A percentile compares a stretch with the other conserved stretches of the same genome.
These are phyloP conservation scores for Rhizopus delemar DNA, from an alignment of 371 early-diverging fungal species.

Conservation along the genomic window DNA sequence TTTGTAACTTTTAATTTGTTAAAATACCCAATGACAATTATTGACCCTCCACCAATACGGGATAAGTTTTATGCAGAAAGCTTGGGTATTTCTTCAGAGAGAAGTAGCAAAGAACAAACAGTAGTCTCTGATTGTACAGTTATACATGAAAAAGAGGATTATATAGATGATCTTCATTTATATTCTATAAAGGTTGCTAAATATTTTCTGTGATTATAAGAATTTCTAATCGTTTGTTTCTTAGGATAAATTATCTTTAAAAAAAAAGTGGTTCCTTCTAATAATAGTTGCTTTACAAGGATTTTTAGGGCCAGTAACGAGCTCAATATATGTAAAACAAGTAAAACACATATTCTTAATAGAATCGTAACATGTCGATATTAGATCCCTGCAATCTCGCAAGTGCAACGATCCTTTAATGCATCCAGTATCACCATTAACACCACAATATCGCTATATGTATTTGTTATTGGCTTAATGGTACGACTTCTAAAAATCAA, in stretches of 20 bases:
- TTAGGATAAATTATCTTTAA: slow-evolving; percentile 13
- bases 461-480: slow-evolving; percentile 44
- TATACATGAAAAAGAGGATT: neutral
- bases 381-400: slow-evolving; percentile 48
- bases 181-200: slow-evolving; percentile 10
- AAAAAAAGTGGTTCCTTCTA: slow-evolving; percentile 42
- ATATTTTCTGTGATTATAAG: neutral
- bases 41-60: slow-evolving; percentile 10
- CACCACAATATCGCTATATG: slow-evolving; percentile 47
- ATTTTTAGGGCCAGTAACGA: slow-evolving; percentile 51
- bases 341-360: neutral
- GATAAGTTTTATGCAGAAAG: neutral
- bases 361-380: neutral
- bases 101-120: neutral
- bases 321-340: slow-evolving; percentile 46
- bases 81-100: neutral
- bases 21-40: slow-evolving; percentile 7
- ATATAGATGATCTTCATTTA: neutral
- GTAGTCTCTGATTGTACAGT: neutral
- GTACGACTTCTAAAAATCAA: slow-evolving; percentile 17
- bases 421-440: slow-evolving; percentile 40
- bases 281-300: slow-evolving; percentile 49
- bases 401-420: slow-evolving; percentile 35
- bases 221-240: neutral
- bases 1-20: neutral